Conservation (phyloP, 1,284 basidiomycete genomes). For the Apiotrichum mycotoxinovorans region DNA sequence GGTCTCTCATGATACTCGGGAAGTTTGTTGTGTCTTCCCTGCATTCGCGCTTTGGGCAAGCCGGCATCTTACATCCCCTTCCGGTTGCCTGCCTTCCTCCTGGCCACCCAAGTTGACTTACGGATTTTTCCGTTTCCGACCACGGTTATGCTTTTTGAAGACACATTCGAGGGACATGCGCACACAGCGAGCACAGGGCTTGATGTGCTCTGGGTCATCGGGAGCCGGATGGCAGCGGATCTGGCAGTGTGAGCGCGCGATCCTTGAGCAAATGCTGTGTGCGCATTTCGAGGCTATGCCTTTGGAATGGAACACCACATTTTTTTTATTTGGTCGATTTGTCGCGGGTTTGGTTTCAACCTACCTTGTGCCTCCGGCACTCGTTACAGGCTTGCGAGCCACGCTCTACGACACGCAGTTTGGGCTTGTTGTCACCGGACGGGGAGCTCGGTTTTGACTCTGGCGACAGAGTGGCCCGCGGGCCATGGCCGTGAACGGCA, state of each 20-base stretch:
- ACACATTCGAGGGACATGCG: constrained; percentile 32
- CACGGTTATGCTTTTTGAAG: constrained; percentile 36
- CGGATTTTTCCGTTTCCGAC: constrained; percentile 33
- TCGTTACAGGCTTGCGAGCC: constrained; percentile 36
- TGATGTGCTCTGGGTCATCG: constrained; percentile 31
- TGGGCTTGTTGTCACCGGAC: constrained; percentile 17
- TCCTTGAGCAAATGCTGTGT: too few species aligned
- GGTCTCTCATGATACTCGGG: background rate
- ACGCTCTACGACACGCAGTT: constrained; percentile 30
- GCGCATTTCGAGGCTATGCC: too few species aligned
- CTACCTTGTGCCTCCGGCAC: constrained; percentile 34
- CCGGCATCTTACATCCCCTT: background rate
- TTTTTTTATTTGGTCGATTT: too few species aligned
- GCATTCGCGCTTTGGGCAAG: background rate
- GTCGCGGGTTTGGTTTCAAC: constrained; percentile 3
- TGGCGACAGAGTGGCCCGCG: constrained; percentile 5
- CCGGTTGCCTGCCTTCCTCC: background rate
- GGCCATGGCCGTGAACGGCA: background rate
- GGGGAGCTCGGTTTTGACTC: constrained; percentile 18
- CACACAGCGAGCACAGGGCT: constrained; percentile 30
- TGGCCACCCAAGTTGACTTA: constrained; percentile 12
- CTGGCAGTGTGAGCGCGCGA: constrained; percentile 11
- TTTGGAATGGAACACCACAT: too few species aligned
- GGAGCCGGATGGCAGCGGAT: constrained; percentile 36
- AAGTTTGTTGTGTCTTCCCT: background rate